Conservation (phyloP, 257 asterid genomes). For the Gentiana dahurica region DNA sequence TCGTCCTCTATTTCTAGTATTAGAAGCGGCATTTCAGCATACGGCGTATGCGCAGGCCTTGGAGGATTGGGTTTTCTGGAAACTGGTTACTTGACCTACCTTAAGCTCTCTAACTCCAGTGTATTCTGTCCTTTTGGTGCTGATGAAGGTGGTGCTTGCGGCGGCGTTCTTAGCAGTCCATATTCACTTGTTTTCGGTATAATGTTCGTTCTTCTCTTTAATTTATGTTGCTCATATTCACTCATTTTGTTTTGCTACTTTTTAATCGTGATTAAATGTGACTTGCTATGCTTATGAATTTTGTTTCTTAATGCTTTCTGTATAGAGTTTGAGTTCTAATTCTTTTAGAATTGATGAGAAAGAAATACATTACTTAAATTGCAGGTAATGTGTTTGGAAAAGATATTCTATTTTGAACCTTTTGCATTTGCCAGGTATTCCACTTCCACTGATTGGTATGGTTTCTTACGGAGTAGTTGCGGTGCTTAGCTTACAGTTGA, state of each 20-base stretch:
- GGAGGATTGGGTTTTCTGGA: conserved; percentile 85
- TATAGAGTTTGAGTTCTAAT: too few species aligned
- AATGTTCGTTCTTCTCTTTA: too few species aligned
- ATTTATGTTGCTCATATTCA: neutral
- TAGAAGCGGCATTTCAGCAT: conserved; percentile 30
- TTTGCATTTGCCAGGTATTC: conserved; percentile 59
- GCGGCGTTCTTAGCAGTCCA: conserved; percentile 61
- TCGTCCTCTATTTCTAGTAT: conserved; percentile 18
- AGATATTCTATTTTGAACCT: conserved; percentile 10
- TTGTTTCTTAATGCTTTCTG: too few species aligned
- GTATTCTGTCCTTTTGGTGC: conserved; percentile 77
- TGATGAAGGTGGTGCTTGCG: conserved; percentile 40
- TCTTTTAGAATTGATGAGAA: conserved; percentile 8
- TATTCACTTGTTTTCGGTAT: conserved; percentile 73
- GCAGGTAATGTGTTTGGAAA: conserved; percentile 12
- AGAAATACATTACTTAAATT: conserved; percentile 3
- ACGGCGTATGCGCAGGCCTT: conserved; percentile 59
- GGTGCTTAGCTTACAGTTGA: conserved; percentile 46
- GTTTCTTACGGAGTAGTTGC: conserved; percentile 80
- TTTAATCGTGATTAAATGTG: too few species aligned
- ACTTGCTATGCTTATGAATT: too few species aligned
- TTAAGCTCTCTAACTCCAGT: conserved; percentile 59
- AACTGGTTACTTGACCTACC: conserved; percentile 74
- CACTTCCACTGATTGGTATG: conserved; percentile 89
- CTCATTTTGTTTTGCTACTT: too few species aligned